Evolutionary conservation across 768 basidiomycete genomes (phyloP).

Genomic region (Clitopilus hobsonii): DNA sequence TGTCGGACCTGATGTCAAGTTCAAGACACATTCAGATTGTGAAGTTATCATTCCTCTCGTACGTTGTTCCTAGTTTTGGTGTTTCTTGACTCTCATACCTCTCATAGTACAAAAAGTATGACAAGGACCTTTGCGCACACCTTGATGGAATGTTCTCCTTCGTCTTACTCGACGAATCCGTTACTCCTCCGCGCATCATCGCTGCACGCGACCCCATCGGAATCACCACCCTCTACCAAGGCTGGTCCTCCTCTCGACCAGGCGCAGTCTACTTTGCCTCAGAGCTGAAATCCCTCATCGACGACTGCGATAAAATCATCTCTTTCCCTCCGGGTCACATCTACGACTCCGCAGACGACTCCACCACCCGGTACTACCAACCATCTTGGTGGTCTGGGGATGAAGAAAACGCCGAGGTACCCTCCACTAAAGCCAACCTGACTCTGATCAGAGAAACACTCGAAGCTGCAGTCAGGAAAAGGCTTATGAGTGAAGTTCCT

Average conservation of each 20-base stretch:
- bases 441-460: slow-evolving; percentile 73
- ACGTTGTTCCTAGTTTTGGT: slow-evolving; percentile 15
- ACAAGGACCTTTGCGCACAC: slow-evolving; percentile 65
- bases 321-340: slow-evolving; percentile 97
- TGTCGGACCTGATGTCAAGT: slow-evolving; percentile 62
- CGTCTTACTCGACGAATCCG: slow-evolving; percentile 90
- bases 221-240: slow-evolving; percentile 98
- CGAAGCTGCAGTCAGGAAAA: slow-evolving; percentile 89
- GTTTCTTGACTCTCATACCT: background rate
- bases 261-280: slow-evolving; percentile 90
- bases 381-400: slow-evolving; percentile 93
- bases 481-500: slow-evolving; percentile 97
- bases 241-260: slow-evolving; percentile 81
- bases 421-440: slow-evolving; percentile 59
- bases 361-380: slow-evolving; percentile 79
- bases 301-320: slow-evolving; percentile 92
- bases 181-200: slow-evolving; percentile 84
- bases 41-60: slow-evolving; percentile 95
- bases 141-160: slow-evolving; percentile 99
- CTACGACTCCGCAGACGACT: slow-evolving; percentile 79
- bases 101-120: slow-evolving; percentile 77
- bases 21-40: slow-evolving; percentile 98
- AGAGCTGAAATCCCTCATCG: slow-evolving; percentile 86
- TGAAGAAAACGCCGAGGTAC: slow-evolving; percentile 53
- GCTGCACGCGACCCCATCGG: slow-evolving; percentile 97